phyloP scores from a whole-genome alignment of 331 rosid species.

The Arachis monticola region DNA sequence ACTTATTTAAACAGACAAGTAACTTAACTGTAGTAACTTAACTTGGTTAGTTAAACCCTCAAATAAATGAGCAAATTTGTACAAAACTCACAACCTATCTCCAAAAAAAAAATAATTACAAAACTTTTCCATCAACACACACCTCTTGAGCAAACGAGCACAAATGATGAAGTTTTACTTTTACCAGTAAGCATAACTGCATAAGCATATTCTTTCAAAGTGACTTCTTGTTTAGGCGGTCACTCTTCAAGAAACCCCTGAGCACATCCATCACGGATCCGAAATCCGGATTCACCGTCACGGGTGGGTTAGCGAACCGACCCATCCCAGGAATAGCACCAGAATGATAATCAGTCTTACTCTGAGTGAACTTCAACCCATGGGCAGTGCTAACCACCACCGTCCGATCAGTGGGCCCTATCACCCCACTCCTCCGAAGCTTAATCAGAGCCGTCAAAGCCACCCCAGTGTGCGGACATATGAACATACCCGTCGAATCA shows the following conservation, averaged over 20 bases:
- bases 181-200: neutral
- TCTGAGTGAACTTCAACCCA: constrained; percentile 78
- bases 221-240: constrained; percentile 37
- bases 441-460: constrained; percentile 72
- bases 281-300: constrained; percentile 64
- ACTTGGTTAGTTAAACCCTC: no score
- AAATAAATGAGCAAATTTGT: no score
- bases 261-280: constrained; percentile 88
- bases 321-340: constrained; percentile 63
- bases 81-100: no score
- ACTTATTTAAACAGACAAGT: no score
- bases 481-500: constrained; percentile 86
- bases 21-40: no score
- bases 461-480: constrained; percentile 86
- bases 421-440: constrained; percentile 75
- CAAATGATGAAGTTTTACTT: constrained; percentile 4
- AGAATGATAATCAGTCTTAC: constrained; percentile 80
- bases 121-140: neutral
- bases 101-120: neutral
- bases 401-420: constrained; percentile 56
- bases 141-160: no score
- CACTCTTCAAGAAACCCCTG: constrained; percentile 52
- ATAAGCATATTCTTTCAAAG: no score
- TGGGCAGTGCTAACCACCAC: constrained; percentile 92
- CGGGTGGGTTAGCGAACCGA: constrained; percentile 65